Percentiles rank a stretch among this genome's conserved stretches.
These are phyloP conservation scores for Waltergamsia citrina DNA, from an alignment of 2,329 filamentous ascomycete genomes.

Conservation along the genomic window DNA sequence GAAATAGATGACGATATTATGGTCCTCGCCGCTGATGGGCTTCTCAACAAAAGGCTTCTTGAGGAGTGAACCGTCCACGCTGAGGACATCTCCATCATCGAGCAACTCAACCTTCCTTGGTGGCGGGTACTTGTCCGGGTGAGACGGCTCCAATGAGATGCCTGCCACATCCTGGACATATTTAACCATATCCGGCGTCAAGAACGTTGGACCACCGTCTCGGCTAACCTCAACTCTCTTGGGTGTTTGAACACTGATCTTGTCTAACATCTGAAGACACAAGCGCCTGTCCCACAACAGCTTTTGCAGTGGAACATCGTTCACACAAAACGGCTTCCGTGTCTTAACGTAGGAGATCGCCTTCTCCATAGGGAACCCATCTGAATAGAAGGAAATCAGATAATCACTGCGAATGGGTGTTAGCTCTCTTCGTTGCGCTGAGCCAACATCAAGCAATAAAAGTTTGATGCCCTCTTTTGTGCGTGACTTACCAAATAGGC, in stretches of 20 bases:
- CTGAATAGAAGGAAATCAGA: conserved; percentile 95
- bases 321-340: conserved; percentile 93
- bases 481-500: conserved; percentile 63
- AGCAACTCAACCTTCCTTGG: conserved; percentile 72
- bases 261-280: conserved; percentile 79
- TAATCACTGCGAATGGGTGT: conserved; percentile 56
- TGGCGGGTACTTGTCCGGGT: conserved; percentile 50
- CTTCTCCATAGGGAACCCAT: conserved; percentile 93
- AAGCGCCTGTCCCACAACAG: conserved; percentile 91
- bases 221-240: conserved; percentile 83
- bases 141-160: conserved; percentile 60
- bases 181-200: conserved; percentile 70
- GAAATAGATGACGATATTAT: conserved; percentile 98
- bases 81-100: conserved; percentile 82
- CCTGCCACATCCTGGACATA: conserved; percentile 75
- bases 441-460: no score
- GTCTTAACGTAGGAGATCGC: conserved; percentile 92
- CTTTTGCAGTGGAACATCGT: conserved; percentile 95
- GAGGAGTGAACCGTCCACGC: conserved; percentile 74
- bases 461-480: no score
- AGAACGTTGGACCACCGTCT: conserved; percentile 75
- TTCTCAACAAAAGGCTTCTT: conserved; percentile 97
- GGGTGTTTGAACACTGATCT: conserved; percentile 82
- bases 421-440: no score
- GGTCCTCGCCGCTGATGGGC: conserved; percentile 94